These are phyloP conservation scores for Boletus reticuloceps DNA, from an alignment of 768 basidiomycete species.

Conservation along the genomic window DNA sequence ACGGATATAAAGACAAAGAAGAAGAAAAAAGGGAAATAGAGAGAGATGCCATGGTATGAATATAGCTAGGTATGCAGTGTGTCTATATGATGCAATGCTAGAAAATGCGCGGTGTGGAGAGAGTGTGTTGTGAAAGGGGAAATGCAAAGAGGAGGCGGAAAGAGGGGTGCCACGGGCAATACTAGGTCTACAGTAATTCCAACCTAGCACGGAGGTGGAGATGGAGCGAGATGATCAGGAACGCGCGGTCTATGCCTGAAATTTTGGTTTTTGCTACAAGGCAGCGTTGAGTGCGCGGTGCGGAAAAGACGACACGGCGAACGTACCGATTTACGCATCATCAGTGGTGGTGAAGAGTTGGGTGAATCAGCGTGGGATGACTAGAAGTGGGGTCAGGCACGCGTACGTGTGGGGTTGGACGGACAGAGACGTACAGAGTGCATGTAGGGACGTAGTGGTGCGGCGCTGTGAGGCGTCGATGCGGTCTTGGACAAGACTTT, in stretches of 20 bases:
- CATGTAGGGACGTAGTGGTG: conserved; percentile 33
- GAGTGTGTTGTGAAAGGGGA: background rate
- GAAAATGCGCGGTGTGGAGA: conserved; percentile 12
- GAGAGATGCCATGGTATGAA: conserved; percentile 33
- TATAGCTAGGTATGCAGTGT: conserved; percentile 35
- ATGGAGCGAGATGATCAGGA: background rate
- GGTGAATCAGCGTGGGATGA: conserved; percentile 36
- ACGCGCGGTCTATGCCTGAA: conserved; percentile 22
- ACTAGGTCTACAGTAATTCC: conserved; percentile 23
- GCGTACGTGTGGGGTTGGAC: background rate
- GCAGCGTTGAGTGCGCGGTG: background rate
- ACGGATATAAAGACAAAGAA: background rate
- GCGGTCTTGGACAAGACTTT: conserved; percentile 58
- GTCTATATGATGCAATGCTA: conserved; percentile 28
- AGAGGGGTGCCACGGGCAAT: conserved; percentile 16
- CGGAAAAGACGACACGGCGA: background rate
- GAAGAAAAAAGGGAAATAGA: background rate
- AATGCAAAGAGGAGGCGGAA: conserved; percentile 11
- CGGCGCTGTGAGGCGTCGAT: conserved; percentile 34
- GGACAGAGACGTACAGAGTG: conserved; percentile 33
- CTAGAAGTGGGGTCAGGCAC: conserved; percentile 25
- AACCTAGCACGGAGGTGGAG: conserved; percentile 10
- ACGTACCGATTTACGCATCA: conserved; percentile 57
- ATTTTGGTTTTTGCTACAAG: conserved; percentile 34
- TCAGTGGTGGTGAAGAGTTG: conserved; percentile 43